Evolutionary conservation across 2,329 filamentous ascomycete genomes (phyloP).

Genomic region (Penicillium hordei): DNA sequence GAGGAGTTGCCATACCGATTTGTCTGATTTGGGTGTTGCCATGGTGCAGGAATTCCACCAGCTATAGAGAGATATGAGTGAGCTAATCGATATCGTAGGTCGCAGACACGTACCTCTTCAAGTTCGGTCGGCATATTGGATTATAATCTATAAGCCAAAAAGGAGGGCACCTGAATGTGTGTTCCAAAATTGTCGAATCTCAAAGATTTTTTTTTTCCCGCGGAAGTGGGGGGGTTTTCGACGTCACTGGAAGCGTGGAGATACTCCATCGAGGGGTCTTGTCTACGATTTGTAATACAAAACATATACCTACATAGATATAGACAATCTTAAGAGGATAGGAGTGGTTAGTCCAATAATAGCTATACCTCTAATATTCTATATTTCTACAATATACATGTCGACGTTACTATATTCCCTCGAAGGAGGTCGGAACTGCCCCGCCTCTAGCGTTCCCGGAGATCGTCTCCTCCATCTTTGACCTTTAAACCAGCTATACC

Average conservation of each 20-base stretch:
- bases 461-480: not conserved
- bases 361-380: not conserved
- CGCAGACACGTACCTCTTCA: conserved; percentile 62
- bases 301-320: not conserved
- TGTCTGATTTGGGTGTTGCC: conserved; percentile 88
- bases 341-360: not conserved
- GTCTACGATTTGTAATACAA: not conserved
- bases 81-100: not conserved
- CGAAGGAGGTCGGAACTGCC: not conserved
- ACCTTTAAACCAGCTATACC: not conserved
- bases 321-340: not conserved
- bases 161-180: not conserved
- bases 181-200: not conserved
- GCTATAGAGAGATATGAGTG: conserved; percentile 6
- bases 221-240: conserved; percentile 20
- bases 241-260: conserved; percentile 17
- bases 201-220: conserved; percentile 18
- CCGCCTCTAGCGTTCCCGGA: conserved; percentile 5
- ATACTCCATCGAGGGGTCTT: not conserved
- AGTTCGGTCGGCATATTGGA: conserved; percentile 69
- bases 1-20: conserved; percentile 55
- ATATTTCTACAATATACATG: too few species aligned
- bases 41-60: conserved; percentile 85
- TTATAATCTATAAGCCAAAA: not conserved
- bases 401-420: not conserved